Conservation (phyloP, 345 rosid species). For the Lepidium didymum region DNA sequence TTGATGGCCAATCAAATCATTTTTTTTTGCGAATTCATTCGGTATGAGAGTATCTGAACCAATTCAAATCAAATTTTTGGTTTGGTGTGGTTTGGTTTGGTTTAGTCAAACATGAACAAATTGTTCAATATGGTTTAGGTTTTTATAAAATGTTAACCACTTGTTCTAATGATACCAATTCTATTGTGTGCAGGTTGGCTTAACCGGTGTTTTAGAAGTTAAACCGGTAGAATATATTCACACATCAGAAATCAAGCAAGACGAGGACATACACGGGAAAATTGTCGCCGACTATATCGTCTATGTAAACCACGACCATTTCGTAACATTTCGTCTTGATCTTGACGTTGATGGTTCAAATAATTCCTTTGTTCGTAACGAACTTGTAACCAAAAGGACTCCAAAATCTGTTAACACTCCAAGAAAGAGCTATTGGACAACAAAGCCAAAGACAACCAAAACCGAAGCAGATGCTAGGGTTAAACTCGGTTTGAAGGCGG, state of each 20-base stretch:
- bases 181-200: constrained; percentile 27
- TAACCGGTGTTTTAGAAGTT: constrained; percentile 42
- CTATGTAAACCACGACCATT: constrained; percentile 50
- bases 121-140: too few relatives aligned
- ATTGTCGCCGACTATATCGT: constrained; percentile 33
- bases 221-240: constrained; percentile 28
- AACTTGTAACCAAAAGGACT: constrained; percentile 27
- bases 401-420: constrained; percentile 19
- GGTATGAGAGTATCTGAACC: too few relatives aligned
- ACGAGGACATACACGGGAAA: constrained; percentile 36
- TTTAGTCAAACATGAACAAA: too few relatives aligned
- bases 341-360: constrained; percentile 44
- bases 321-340: constrained; percentile 41
- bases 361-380: constrained; percentile 39
- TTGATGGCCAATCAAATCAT: background rate
- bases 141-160: too few relatives aligned
- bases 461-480: constrained; percentile 40
- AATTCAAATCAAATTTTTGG: background rate
- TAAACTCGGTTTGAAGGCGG: constrained; percentile 18
- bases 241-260: constrained; percentile 27
- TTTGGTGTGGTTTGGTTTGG: background rate
- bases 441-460: constrained; percentile 31
- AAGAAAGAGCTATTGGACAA: constrained; percentile 53
- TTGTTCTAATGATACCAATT: background rate
- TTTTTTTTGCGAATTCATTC: too few relatives aligned